These are phyloP conservation scores for Tarenaya hassleriana DNA, from an alignment of 345 rosid genomes.

Conservation along the genomic window DNA sequence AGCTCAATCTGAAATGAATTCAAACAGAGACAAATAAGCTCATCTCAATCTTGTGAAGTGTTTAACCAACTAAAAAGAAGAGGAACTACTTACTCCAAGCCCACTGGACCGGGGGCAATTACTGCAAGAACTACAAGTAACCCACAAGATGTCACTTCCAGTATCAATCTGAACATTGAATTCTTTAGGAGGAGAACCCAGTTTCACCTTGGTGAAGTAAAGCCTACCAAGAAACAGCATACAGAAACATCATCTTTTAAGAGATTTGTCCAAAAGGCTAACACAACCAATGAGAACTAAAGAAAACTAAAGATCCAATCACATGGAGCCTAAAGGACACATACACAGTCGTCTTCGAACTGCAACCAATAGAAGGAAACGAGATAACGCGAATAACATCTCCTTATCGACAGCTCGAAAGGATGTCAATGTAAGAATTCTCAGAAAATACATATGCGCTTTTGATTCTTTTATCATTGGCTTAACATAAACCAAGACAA, in stretches of 20 bases:
- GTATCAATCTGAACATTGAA: slow-evolving; percentile 98
- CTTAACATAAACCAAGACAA: no score
- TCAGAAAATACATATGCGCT: not conserved
- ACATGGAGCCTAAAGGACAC: no score
- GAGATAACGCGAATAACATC: slow-evolving; percentile 16
- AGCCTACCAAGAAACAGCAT: slow-evolving; percentile 48
- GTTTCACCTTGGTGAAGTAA: slow-evolving; percentile 86
- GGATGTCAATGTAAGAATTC: no score
- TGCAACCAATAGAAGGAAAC: slow-evolving; percentile 30
- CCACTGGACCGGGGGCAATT: slow-evolving; percentile 85
- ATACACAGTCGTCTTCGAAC: slow-evolving; percentile 34
- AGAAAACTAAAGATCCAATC: slow-evolving; percentile 28
- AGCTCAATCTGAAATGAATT: slow-evolving; percentile 57
- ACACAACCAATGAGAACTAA: slow-evolving; percentile 7
- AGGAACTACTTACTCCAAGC: slow-evolving; percentile 57
- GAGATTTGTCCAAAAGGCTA: not conserved
- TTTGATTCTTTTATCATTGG: no score
- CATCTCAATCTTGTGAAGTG: no score
- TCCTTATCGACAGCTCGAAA: no score
- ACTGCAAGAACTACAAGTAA: slow-evolving; percentile 69
- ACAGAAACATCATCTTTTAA: slow-evolving; percentile 17
- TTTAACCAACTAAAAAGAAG: slow-evolving; percentile 19
- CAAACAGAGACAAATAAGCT: no score
- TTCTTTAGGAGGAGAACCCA: slow-evolving; percentile 93
- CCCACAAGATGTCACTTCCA: slow-evolving; percentile 94